These are phyloP conservation scores for Pestalotiopsis sp. DNA, from an alignment of 2,329 filamentous ascomycete genomes.

Conservation along the genomic window DNA sequence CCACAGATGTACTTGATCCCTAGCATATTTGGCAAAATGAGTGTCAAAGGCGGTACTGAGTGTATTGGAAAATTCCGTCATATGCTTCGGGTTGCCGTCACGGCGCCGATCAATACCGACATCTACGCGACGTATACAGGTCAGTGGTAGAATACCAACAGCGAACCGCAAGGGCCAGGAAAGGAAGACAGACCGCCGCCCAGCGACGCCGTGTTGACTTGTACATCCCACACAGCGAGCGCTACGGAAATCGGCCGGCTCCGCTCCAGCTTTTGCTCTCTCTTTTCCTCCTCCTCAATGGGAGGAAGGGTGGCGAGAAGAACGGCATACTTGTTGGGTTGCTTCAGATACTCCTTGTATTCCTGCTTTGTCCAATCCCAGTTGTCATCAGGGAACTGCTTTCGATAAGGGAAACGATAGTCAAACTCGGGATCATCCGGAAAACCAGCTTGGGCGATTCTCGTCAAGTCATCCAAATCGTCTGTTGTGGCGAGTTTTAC, in stretches of 20 bases:
- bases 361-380: constrained; percentile 17
- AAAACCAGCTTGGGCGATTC: constrained; percentile 14
- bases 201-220: neutral
- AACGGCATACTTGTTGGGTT: constrained; percentile 18
- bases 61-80: neutral
- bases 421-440: constrained; percentile 17
- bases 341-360: constrained; percentile 17
- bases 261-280: neutral
- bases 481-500: constrained; percentile 8
- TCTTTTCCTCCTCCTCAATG: neutral
- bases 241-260: neutral
- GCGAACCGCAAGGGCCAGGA: neutral
- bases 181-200: neutral
- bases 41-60: neutral
- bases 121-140: neutral
- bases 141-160: neutral
- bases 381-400: constrained; percentile 14
- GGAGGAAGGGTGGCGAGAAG: neutral
- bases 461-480: constrained; percentile 17
- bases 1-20: neutral
- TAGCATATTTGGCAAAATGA: neutral
- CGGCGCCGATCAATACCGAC: neutral
- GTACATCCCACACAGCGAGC: neutral
- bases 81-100: neutral
- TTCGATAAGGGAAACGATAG: constrained; percentile 17